A percentile compares a stretch with the other conserved stretches of the same genome.
These are phyloP conservation scores for Lycium ferocissimum DNA, from an alignment of 257 asterid genomes.

Conservation along the genomic window DNA sequence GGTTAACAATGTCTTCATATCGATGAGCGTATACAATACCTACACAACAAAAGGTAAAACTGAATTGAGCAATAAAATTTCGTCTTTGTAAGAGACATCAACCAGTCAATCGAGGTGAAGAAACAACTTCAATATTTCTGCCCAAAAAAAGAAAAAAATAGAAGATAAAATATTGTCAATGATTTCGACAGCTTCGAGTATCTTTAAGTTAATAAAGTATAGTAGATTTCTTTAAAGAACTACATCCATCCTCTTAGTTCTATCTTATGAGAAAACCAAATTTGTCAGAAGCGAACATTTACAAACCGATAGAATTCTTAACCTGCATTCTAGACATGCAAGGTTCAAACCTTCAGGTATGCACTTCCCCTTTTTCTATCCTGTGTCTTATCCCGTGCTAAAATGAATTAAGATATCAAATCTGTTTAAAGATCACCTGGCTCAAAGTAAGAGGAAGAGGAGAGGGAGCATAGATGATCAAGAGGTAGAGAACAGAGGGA, in stretches of 20 bases:
- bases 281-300: not conserved
- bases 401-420: not conserved
- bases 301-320: not conserved
- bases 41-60: constrained; percentile 34
- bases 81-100: not conserved
- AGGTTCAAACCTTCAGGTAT: not conserved
- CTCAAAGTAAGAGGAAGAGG: not conserved
- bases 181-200: not conserved
- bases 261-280: not conserved
- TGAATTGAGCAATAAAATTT: constrained; percentile 12
- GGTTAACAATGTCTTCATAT: constrained; percentile 81
- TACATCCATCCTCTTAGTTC: not conserved
- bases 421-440: not conserved
- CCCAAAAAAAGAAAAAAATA: not conserved
- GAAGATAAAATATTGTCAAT: not conserved
- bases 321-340: not conserved
- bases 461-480: not conserved
- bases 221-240: not conserved
- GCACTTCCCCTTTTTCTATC: not conserved
- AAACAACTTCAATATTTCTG: not conserved
- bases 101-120: not conserved
- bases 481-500: not conserved
- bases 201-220: not conserved
- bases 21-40: constrained; percentile 94
- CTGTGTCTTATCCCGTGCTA: not conserved